Evolutionary conservation across 768 basidiomycete genomes (phyloP).

Genomic region (Tylopilus intermedius): DNA sequence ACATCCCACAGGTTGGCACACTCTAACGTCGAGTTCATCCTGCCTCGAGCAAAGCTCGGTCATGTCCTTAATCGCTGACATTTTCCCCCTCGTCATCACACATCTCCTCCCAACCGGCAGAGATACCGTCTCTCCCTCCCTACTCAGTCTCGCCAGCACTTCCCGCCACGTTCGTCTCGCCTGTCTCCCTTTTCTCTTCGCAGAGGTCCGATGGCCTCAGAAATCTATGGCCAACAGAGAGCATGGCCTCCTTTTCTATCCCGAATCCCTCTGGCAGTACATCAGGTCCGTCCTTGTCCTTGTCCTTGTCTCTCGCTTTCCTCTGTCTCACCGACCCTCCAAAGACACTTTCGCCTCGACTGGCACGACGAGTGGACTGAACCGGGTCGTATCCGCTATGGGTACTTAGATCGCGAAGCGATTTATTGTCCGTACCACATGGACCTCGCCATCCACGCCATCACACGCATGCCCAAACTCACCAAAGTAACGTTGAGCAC

Average conservation of each 20-base stretch:
- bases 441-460: conserved; percentile 21
- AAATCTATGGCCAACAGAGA: conserved; percentile 23
- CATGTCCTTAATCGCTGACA: conserved; percentile 34
- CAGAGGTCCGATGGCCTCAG: conserved; percentile 32
- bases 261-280: conserved; percentile 26
- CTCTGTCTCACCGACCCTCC: background rate
- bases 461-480: conserved; percentile 30
- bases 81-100: conserved; percentile 31
- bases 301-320: too few relatives aligned
- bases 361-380: conserved; percentile 37
- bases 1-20: background rate
- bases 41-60: background rate
- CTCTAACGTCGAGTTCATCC: too few relatives aligned
- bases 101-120: conserved; percentile 14
- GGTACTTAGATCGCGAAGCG: conserved; percentile 29
- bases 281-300: conserved; percentile 22
- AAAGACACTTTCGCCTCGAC: conserved; percentile 30
- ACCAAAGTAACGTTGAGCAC: conserved; percentile 26
- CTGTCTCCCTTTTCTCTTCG: conserved; percentile 30
- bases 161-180: conserved; percentile 27
- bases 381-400: conserved; percentile 31
- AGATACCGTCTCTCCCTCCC: conserved; percentile 8
- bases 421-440: conserved; percentile 30
- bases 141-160: conserved; percentile 23
- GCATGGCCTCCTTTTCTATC: conserved; percentile 27